Conservation (phyloP, 805 yeast species). For the Cyberlindnera maclurae region DNA sequence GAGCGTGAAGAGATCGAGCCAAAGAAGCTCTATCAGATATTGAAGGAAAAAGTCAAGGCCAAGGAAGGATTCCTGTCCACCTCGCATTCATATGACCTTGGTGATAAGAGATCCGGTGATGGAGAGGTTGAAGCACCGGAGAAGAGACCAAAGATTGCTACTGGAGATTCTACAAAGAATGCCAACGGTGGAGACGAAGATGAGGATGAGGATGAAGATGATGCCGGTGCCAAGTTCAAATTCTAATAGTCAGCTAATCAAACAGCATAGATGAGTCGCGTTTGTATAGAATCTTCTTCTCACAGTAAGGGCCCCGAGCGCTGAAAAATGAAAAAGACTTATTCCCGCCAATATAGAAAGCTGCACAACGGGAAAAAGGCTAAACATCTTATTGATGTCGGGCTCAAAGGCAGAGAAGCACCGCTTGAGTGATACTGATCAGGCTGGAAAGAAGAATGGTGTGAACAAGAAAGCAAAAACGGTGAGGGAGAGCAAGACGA, state of each 20-base stretch:
- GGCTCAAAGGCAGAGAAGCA: no score
- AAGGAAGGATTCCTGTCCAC: slow-evolving; percentile 11
- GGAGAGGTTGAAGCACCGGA: not conserved
- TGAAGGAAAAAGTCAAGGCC: slow-evolving; percentile 15
- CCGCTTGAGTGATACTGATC: no score
- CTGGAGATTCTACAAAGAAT: not conserved
- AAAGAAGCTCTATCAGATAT: slow-evolving; percentile 19
- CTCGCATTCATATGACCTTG: slow-evolving; percentile 24
- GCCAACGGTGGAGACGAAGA: slow-evolving; percentile 1
- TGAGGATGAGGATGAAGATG: slow-evolving; percentile 19
- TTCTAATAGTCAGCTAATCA: slow-evolving; percentile 13
- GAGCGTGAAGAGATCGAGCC: slow-evolving; percentile 14
- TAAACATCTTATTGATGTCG: no score
- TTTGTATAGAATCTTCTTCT: no score
- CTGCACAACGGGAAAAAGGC: no score
- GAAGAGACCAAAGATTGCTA: not conserved
- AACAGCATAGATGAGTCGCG: not conserved
- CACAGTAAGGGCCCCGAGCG: no score
- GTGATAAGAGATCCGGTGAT: slow-evolving; percentile 2
- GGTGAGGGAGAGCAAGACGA: no score
- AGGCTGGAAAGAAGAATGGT: no score
- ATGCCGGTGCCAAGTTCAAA: slow-evolving; percentile 19
- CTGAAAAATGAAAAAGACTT: no score
- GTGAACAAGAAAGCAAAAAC: no score
- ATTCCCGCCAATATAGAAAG: no score